A percentile compares a stretch with the other conserved stretches of the same genome.
Evolutionary conservation across 2,329 filamentous ascomycete species (phyloP).

Genomic region (Harringtonia aguacate): DNA sequence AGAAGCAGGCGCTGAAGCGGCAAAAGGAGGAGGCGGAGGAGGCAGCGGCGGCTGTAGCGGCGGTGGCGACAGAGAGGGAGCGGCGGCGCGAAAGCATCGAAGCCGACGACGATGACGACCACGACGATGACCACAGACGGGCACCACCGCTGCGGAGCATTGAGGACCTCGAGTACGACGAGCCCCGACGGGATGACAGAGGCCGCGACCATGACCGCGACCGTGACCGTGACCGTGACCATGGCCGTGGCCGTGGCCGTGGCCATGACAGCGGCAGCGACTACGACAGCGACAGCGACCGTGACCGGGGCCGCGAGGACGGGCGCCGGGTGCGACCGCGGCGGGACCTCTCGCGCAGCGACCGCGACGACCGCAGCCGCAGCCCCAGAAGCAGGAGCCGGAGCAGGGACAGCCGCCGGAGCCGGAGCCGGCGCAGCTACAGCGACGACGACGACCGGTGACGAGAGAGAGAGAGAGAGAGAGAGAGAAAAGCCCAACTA

Average conservation of each 20-base stretch:
- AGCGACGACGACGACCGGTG: background rate
- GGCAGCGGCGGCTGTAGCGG: background rate
- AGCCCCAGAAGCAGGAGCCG: background rate
- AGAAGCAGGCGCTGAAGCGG: constrained; percentile 36
- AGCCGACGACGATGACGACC: no score
- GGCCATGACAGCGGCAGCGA: no score
- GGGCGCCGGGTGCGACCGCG: background rate
- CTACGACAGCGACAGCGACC: background rate
- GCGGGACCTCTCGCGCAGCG: background rate
- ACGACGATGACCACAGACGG: background rate
- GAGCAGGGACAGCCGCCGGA: constrained; percentile 1
- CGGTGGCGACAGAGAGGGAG: background rate
- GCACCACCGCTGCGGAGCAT: background rate
- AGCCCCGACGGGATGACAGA: background rate
- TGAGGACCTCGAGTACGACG: background rate
- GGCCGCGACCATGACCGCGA: background rate
- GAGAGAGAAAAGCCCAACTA: background rate
- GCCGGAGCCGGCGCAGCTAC: background rate
- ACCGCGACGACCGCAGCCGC: no score
- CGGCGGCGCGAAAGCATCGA: background rate
- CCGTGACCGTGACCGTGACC: background rate
- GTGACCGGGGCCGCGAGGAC: background rate
- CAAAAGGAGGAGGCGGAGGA: constrained; percentile 15
- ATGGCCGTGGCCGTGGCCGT: background rate
- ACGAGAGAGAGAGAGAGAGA: background rate